Evolutionary conservation across 306 rosid genomes (phyloP), one percentile per base, ranked within the genome.

Genomic region (Prunus davidiana): DNA sequence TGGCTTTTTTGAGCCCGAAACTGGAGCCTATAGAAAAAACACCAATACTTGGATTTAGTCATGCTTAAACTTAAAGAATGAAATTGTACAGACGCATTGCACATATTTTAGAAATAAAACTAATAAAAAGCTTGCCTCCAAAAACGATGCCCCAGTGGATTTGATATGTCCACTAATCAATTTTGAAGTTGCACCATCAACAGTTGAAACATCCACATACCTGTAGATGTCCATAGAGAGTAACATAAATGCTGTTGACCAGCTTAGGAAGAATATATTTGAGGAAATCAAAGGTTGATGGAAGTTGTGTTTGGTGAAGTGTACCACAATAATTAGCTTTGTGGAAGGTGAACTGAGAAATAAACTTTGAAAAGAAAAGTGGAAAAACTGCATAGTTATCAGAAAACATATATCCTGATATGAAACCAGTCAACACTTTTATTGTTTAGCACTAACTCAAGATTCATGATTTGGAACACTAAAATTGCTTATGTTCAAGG

Each of bases 1-100:
- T 69, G 99, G 97, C 77, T 90, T 90, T 82, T 92, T 92, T 74
- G 97, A 95, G 67, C 97, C 97, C 25, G 99, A 95, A 83, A 95
- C 99, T 50, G 99, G 99, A 82, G 99, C 99, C 99, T 95, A 76
- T 15, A 69, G 74, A 61, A 47, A 76, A 61, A 74, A 24, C 25
- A 62, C 76, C 54, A 76, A 64, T 72, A 78, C 24, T 70, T 71
- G 51, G 50, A n/a, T 61, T 60, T 69, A 76, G 72, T 52, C 77
- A 69, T 13, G n/a, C 24, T 62, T 15, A 8, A 11, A 34, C 28
- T 72, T 34, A 69, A 71, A 30, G 28, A 38, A 50, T 5, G 56
- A 64, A 55, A 74, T 34, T 67, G 52, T 38, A 46, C 14, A 34
- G 9, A 71, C 52, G 63, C 43, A 64, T 49, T 57, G 76, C 30